Conservation (phyloP, 306 rosid species). For the Lathyrus aphaca region DNA sequence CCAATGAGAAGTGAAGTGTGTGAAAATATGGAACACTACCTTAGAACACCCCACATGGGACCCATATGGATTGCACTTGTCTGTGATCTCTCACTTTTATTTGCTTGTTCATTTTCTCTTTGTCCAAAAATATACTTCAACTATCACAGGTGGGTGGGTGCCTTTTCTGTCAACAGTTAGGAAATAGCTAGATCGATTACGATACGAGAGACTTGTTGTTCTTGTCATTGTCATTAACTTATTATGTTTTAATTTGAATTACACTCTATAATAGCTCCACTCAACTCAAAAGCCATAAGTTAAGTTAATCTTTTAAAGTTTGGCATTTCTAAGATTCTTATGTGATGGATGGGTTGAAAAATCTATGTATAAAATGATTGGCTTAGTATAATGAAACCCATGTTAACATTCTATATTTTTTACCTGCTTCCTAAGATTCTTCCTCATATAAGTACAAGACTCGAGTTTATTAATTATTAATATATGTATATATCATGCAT, state of each 20-base stretch:
- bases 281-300: not conserved
- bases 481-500: conserved; percentile 25
- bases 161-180: not conserved
- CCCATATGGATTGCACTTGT: conserved; percentile 47
- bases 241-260: not conserved
- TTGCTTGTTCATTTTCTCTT: not conserved
- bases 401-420: too few species aligned
- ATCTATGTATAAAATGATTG: too few species aligned
- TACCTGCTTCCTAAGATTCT: not conserved
- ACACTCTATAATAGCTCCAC: not conserved
- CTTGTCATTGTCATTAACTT: not conserved
- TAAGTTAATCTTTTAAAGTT: too few species aligned
- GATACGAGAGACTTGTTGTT: not conserved
- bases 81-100: conserved; percentile 27
- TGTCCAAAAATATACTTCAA: conserved; percentile 31
- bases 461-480: conserved; percentile 17
- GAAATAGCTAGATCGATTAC: not conserved
- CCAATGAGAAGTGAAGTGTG: conserved; percentile 56
- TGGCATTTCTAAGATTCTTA: too few species aligned
- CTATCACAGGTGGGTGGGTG: conserved; percentile 32
- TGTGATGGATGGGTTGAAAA: too few species aligned
- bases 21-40: conserved; percentile 54
- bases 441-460: conserved; percentile 35
- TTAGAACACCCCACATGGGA: conserved; percentile 39
- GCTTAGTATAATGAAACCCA: too few species aligned